phyloP scores from a whole-genome alignment of 2,329 filamentous ascomycete genomes.

The Trichoderma sp. region DNA sequence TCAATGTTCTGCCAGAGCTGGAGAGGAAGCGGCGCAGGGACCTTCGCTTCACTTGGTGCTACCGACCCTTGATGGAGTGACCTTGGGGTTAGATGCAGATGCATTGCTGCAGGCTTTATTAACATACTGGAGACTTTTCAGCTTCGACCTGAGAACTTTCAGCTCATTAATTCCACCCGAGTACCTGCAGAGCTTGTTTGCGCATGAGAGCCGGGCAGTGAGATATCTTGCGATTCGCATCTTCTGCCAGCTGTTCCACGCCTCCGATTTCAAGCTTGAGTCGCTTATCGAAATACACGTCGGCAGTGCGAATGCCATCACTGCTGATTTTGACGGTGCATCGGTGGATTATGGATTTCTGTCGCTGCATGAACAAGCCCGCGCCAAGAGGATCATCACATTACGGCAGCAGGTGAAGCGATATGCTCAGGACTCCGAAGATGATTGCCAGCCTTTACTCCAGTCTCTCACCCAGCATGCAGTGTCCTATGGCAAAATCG shows the following conservation, averaged over 20 bases:
- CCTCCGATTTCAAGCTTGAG: conserved; percentile 76
- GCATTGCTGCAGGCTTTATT: conserved; percentile 32
- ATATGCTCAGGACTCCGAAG: conserved; percentile 11
- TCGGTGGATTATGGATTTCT: conserved; percentile 76
- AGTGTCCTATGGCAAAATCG: conserved; percentile 60
- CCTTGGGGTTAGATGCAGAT: conserved; percentile 24
- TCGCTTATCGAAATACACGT: conserved; percentile 66
- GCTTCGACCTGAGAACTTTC: conserved; percentile 69
- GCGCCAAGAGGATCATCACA: conserved; percentile 45
- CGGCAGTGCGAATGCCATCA: conserved; percentile 56
- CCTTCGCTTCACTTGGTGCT: conserved; percentile 33
- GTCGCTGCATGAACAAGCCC: conserved; percentile 55
- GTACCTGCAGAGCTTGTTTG: conserved; percentile 67
- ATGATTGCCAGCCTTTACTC: conserved; percentile 19
- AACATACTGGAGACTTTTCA: conserved; percentile 73
- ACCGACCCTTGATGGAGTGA: conserved; percentile 30
- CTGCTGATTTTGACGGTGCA: conserved; percentile 72
- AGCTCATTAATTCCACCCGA: conserved; percentile 61
- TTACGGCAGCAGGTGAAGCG: conserved; percentile 40
- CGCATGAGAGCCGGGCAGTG: conserved; percentile 56
- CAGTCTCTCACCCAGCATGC: conserved; percentile 58
- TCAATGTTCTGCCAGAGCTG: conserved; percentile 41
- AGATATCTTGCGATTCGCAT: conserved; percentile 80
- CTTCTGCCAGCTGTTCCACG: conserved; percentile 74
- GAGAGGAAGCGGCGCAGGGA: conserved; percentile 14